phyloP scores from a whole-genome alignment of 192 early-diverging fungal species.

The Coemansia sp. region DNA sequence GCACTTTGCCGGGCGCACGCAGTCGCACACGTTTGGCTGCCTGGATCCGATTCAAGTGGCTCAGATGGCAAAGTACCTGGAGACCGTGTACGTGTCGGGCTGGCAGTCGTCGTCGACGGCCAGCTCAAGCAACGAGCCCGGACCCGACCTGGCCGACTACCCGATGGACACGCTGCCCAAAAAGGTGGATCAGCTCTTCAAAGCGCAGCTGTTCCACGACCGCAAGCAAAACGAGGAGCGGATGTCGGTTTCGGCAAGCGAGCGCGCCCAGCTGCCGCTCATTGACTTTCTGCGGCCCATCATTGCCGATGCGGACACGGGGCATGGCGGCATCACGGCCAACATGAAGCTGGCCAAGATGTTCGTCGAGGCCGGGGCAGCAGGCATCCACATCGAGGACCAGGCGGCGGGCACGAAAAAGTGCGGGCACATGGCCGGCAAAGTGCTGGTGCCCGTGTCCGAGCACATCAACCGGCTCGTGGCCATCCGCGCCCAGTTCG shows the following conservation, averaged over 20 bases:
- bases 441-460: slow-evolving; percentile 95
- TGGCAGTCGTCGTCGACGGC: slow-evolving; percentile 98
- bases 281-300: slow-evolving; percentile 92
- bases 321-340: slow-evolving; percentile 97
- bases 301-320: slow-evolving; percentile 97
- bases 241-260: slow-evolving; percentile 59
- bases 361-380: slow-evolving; percentile 95
- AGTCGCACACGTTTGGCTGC: slow-evolving; percentile 91
- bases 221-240: slow-evolving; percentile 92
- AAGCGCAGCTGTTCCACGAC: slow-evolving; percentile 96
- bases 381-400: slow-evolving; percentile 93
- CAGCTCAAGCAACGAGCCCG: slow-evolving; percentile 91
- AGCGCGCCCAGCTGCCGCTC: slow-evolving; percentile 69
- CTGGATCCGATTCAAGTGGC: slow-evolving; percentile 92
- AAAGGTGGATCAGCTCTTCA: slow-evolving; percentile 98
- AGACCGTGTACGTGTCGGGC: slow-evolving; percentile 96
- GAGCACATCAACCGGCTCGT: slow-evolving; percentile 98
- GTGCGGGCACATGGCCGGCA: slow-evolving; percentile 99
- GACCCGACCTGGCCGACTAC: slow-evolving; percentile 97
- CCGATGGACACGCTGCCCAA: slow-evolving; percentile 98
- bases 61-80: slow-evolving; percentile 96
- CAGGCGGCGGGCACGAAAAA: slow-evolving; percentile 96
- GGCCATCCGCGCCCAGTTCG: slow-evolving; percentile 92
- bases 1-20: slow-evolving; percentile 74
- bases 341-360: slow-evolving; percentile 96